These are phyloP conservation scores for Cordyceps cicadae DNA, from an alignment of 2,329 filamentous ascomycete species.

Conservation along the genomic window DNA sequence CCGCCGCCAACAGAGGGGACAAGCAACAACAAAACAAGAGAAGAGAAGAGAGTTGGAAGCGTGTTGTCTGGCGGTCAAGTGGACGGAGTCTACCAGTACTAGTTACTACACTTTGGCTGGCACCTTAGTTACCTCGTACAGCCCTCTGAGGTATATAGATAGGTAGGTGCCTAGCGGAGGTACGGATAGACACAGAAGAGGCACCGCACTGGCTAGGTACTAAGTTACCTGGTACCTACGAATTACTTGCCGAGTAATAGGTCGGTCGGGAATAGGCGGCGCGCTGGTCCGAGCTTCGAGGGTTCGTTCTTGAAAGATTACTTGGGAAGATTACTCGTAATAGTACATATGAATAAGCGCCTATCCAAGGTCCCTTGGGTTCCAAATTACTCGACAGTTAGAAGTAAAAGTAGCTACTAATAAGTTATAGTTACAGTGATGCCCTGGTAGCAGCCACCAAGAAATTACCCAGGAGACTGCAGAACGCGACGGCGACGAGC, in stretches of 20 bases:
- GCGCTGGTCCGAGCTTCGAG: background rate
- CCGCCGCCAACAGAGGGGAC: background rate
- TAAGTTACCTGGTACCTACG: too few relatives aligned
- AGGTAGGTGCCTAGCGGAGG: too few relatives aligned
- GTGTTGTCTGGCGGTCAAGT: background rate
- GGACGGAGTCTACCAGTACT: background rate
- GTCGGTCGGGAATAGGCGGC: background rate
- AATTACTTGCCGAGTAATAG: background rate
- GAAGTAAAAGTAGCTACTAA: background rate
- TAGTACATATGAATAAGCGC: background rate
- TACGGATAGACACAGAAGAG: too few relatives aligned
- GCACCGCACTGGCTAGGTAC: too few relatives aligned
- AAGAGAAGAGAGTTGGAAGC: background rate
- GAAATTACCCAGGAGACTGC: background rate
- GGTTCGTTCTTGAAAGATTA: background rate
- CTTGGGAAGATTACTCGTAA: background rate
- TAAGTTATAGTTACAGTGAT: background rate
- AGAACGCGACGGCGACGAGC: background rate
- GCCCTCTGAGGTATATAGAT: too few relatives aligned
- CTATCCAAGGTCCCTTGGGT: background rate
- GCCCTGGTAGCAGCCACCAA: background rate
- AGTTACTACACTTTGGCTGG: background rate
- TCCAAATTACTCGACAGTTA: background rate
- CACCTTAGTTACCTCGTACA: too few relatives aligned
- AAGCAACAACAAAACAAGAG: background rate